Evolutionary conservation across 352 stramenopile species (phyloP).

Genomic region (Pythium graminicola): DNA sequence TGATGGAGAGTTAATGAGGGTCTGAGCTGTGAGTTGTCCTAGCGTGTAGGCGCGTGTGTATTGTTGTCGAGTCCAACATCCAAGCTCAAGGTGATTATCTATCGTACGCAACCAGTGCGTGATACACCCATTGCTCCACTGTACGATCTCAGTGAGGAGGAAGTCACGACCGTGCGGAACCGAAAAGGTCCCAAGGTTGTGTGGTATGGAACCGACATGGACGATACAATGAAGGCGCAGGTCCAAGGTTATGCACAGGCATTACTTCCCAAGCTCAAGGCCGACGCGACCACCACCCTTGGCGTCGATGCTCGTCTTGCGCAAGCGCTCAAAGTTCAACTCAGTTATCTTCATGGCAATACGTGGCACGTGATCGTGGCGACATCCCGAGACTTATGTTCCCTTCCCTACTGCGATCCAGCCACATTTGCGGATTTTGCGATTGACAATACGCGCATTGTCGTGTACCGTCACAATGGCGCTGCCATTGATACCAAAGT

Average conservation of each 20-base stretch:
- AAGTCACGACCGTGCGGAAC: constrained; percentile 6
- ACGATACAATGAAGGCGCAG: constrained; percentile 29
- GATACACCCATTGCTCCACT: constrained; percentile 23
- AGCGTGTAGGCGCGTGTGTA: constrained; percentile 65
- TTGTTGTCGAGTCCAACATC: constrained; percentile 50
- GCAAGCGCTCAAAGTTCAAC: constrained; percentile 57
- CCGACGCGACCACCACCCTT: constrained; percentile 13
- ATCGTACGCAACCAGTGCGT: constrained; percentile 46
- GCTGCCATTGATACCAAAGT: constrained; percentile 42
- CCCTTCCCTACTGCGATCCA: constrained; percentile 40
- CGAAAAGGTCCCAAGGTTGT: constrained; percentile 35
- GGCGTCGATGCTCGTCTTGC: constrained; percentile 45
- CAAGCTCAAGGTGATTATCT: constrained; percentile 71
- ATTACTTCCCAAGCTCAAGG: constrained; percentile 37
- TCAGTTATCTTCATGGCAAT: constrained; percentile 54
- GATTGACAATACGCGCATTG: constrained; percentile 45
- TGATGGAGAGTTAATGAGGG: neutral
- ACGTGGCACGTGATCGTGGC: constrained; percentile 69
- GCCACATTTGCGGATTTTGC: constrained; percentile 44
- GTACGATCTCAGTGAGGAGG: constrained; percentile 23
- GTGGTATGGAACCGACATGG: constrained; percentile 56
- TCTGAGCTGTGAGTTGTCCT: neutral
- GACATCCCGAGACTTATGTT: constrained; percentile 47
- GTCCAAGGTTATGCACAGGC: constrained; percentile 34
- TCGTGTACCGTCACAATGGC: constrained; percentile 63